phyloP scores from a whole-genome alignment of 305 asterid species.

The Rubia occidens region DNA sequence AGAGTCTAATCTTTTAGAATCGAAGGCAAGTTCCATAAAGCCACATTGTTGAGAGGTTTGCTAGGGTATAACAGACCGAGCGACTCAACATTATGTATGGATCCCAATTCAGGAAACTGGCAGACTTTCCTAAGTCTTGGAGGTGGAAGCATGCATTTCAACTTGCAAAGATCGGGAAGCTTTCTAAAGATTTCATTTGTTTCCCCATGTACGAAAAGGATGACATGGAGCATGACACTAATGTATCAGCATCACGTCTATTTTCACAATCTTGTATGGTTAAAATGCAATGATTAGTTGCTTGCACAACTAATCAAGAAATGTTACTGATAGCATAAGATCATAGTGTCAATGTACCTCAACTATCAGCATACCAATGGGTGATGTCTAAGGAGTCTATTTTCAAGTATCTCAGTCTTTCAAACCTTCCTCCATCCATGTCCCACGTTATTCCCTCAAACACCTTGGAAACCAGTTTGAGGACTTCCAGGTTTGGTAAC shows the following conservation, averaged over 20 bases:
- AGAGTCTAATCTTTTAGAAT: not conserved
- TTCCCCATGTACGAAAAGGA: not conserved
- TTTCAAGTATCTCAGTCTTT: too few relatives aligned
- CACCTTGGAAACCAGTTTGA: too few relatives aligned
- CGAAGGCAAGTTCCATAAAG: not conserved
- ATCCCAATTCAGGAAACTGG: not conserved
- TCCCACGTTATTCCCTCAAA: too few relatives aligned
- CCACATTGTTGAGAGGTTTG: not conserved
- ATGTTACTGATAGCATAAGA: too few relatives aligned
- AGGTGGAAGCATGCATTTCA: not conserved
- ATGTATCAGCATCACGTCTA: too few relatives aligned
- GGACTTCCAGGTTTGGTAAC: too few relatives aligned
- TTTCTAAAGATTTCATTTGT: not conserved
- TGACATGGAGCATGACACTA: not conserved
- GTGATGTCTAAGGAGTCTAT: too few relatives aligned
- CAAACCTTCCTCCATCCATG: too few relatives aligned
- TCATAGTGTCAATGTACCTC: too few relatives aligned
- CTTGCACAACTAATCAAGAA: too few relatives aligned
- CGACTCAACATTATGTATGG: not conserved
- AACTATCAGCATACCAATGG: too few relatives aligned
- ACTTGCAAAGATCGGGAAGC: not conserved
- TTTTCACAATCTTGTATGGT: not conserved
- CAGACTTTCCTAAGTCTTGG: not conserved
- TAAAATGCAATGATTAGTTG: not conserved
- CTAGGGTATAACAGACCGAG: not conserved